These are phyloP conservation scores for Pterulicium gracile DNA, from an alignment of 1,284 basidiomycete species.

Conservation along the genomic window DNA sequence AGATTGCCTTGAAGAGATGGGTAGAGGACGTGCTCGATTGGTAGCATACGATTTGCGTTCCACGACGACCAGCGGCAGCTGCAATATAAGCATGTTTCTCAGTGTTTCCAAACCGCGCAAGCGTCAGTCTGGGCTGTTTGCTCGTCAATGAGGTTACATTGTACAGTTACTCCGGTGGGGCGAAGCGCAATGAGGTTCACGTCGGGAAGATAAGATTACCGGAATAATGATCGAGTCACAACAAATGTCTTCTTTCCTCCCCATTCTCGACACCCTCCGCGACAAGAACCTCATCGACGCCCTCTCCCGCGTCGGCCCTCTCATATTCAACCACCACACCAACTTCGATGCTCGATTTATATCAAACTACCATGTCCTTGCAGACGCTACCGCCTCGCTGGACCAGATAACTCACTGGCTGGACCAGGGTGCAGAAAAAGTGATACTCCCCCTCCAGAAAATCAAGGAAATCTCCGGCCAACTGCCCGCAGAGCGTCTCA, in stretches of 20 bases:
- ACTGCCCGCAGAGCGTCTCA: slow-evolving; percentile 63
- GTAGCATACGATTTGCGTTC: too few species aligned
- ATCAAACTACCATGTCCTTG: slow-evolving; percentile 2
- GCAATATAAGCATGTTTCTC: too few species aligned
- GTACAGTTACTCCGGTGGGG: too few species aligned
- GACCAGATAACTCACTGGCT: slow-evolving; percentile 59
- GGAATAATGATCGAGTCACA: background rate
- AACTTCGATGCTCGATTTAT: slow-evolving; percentile 1
- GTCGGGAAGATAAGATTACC: background rate
- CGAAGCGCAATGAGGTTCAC: background rate
- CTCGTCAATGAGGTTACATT: too few species aligned
- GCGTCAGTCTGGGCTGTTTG: too few species aligned
- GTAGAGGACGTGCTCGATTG: too few species aligned
- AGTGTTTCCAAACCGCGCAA: too few species aligned
- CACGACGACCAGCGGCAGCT: too few species aligned
- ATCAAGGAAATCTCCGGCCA: slow-evolving; percentile 57
- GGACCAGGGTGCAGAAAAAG: slow-evolving; percentile 68
- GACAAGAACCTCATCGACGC: background rate
- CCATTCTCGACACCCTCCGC: slow-evolving; percentile 1
- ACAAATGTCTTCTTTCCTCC: background rate
- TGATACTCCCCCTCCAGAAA: slow-evolving; percentile 58
- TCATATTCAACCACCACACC: background rate
- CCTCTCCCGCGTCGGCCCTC: slow-evolving; percentile 1
- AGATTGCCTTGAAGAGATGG: too few species aligned
- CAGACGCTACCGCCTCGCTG: slow-evolving; percentile 11